A percentile compares a stretch with the other conserved stretches of the same genome.
Conservation (phyloP, 2,329 filamentous ascomycete species). For the Colletotrichum abscissum region DNA sequence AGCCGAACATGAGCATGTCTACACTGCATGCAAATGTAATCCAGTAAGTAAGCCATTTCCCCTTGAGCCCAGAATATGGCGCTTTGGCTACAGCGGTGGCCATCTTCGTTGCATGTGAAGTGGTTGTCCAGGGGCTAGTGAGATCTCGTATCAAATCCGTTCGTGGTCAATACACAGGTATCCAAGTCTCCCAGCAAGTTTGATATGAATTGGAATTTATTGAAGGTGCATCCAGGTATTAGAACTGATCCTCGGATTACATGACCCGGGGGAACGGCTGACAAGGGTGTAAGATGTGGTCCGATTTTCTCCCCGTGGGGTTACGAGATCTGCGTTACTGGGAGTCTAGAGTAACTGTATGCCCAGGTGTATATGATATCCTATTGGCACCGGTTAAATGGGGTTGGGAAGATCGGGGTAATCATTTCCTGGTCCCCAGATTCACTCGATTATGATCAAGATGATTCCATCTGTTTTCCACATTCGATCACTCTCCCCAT, state of each 20-base stretch:
- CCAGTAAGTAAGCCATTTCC: not conserved
- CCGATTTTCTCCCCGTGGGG: not conserved
- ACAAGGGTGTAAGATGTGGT: not conserved
- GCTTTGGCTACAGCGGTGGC: not conserved
- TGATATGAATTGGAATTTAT: not conserved
- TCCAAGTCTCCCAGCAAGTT: accelerated
- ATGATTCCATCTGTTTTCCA: not conserved
- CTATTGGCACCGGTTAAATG: not conserved
- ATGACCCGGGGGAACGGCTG: not conserved
- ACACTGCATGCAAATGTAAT: not conserved
- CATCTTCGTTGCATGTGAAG: not conserved
- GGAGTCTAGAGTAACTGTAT: not conserved
- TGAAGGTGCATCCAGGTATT: not conserved
- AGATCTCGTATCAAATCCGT: not conserved
- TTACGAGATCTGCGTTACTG: not conserved
- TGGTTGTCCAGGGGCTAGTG: not conserved
- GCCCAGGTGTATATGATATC: not conserved
- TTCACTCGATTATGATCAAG: not conserved
- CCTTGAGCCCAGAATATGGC: not conserved
- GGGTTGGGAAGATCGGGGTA: not conserved
- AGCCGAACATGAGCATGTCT: not conserved
- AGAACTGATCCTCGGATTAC: not conserved
- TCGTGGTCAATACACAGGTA: no score
- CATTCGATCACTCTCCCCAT: no score
- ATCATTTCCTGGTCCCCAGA: not conserved